These are phyloP conservation scores for Kodamaea nitidulidarum DNA, from an alignment of 805 yeast genomes.

Conservation along the genomic window DNA sequence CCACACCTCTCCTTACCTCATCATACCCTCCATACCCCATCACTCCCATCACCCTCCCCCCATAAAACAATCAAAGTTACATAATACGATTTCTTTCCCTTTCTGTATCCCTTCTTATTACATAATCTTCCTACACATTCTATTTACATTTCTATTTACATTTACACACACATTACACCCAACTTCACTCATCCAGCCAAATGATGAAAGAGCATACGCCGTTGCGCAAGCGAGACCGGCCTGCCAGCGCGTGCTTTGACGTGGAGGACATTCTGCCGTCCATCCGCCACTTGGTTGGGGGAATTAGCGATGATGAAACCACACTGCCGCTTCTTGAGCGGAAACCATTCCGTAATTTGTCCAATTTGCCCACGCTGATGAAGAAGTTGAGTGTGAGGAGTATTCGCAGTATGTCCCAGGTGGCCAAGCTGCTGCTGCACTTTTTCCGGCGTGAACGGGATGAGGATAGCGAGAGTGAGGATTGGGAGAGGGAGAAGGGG, in stretches of 20 bases:
- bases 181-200: background rate
- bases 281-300: constrained; percentile 7
- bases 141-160: too few species aligned
- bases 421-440: constrained; percentile 17
- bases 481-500: background rate
- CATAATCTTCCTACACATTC: too few species aligned
- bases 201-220: constrained; percentile 3
- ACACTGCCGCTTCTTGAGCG: constrained; percentile 20
- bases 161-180: too few species aligned
- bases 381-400: constrained; percentile 19
- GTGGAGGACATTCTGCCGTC: constrained; percentile 9
- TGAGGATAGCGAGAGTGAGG: background rate
- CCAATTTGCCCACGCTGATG: constrained; percentile 19
- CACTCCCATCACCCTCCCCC: too few species aligned
- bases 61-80: too few species aligned
- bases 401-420: constrained; percentile 18
- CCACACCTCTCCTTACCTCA: too few species aligned
- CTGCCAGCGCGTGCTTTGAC: constrained; percentile 35
- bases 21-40: too few species aligned
- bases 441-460: constrained; percentile 3
- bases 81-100: too few species aligned
- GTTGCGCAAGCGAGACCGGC: constrained; percentile 20
- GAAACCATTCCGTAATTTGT: constrained; percentile 26
- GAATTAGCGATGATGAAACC: constrained; percentile 2
- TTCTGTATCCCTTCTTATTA: too few species aligned